Base-by-base conservation (phyloP, 768 basidiomycete genomes). In the Sistotremastrum niveocremeum region DNA sequence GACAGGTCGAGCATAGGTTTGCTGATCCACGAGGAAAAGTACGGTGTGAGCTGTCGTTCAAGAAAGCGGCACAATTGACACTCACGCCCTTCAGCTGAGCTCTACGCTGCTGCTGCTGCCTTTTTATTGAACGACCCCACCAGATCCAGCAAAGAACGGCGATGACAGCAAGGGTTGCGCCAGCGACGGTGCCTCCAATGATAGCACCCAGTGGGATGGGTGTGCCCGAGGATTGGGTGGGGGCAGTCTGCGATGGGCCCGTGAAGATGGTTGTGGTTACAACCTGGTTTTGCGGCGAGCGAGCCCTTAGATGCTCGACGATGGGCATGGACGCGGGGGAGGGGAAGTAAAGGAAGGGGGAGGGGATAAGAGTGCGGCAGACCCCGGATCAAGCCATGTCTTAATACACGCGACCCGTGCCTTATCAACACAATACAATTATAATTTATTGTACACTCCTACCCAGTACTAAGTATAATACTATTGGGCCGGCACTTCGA, bases 161-260 rank as follows among this genome's bases (percentile, higher is more conserved):
- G 5, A 60, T 53, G 11, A 76, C 46, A 4, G 72, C 74, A 7
- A 79, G 60, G 6, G 66, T 44, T 32, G 67, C 62, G 20, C 77
- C 77, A 1, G 62, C 76, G 2, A 56, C 62, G 0, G 66, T 60
- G 6, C 76, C 76, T 5, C 74, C 74, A 5, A 62, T 71, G 49
- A 79, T 71, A 7, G 72, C 69, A 7, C 56, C 68, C 7, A 77
- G 55, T 6, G 76, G 76, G 5, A 76, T 50, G 34, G 52, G 20
- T 0, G 54, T 30, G 28, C 31, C 34, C 20, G 42, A 2, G 38
- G 37, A 33, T 7, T 40, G 30, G 10, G 37, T 4, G 41, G 49
- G 7, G 42, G 41, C 10, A 44, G 49, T 0, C 5, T 50, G 45
- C 6, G 49, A 32, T 40, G 49, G 51, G 41, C 45, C 46, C 12